Evolutionary conservation across 1,284 basidiomycete species (phyloP).

Genomic region (Fistulinella cinereoalba): DNA sequence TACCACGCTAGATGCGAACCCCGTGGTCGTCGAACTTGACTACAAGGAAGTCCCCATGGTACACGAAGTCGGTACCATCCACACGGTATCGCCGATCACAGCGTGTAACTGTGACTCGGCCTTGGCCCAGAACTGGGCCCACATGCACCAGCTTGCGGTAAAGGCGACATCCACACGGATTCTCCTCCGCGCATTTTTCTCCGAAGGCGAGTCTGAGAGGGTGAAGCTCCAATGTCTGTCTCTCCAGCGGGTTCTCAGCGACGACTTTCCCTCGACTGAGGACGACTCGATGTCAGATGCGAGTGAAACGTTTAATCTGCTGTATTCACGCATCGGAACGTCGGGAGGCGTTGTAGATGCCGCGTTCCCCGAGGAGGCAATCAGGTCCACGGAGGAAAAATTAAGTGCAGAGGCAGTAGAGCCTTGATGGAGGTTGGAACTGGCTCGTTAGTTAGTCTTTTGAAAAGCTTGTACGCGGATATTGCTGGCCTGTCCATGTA

Average conservation of each 20-base stretch:
- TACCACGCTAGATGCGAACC: slow-evolving; percentile 1
- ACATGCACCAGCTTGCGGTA: slow-evolving; percentile 30
- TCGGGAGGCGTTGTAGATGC: slow-evolving; percentile 21
- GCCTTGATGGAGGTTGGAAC: no score
- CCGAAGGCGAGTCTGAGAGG: slow-evolving; percentile 24
- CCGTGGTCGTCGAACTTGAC: slow-evolving; percentile 28
- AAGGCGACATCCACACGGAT: slow-evolving; percentile 20
- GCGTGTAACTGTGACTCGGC: slow-evolving; percentile 24
- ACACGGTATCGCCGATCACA: slow-evolving; percentile 7
- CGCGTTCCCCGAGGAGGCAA: slow-evolving; percentile 22
- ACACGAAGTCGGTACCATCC: slow-evolving; percentile 18
- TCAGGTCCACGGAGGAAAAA: slow-evolving; percentile 15
- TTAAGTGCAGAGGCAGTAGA: no score
- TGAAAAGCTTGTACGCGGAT: no score
- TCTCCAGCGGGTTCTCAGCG: slow-evolving; percentile 17
- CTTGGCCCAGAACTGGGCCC: slow-evolving; percentile 24
- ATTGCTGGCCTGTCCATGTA: not conserved
- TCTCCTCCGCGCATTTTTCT: slow-evolving; percentile 32
- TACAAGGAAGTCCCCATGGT: slow-evolving; percentile 23
- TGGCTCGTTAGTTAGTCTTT: no score
- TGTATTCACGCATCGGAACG: slow-evolving; percentile 25
- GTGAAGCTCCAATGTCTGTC: slow-evolving; percentile 30
- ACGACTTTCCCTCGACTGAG: slow-evolving; percentile 5
- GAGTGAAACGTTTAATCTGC: slow-evolving; percentile 24
- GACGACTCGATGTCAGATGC: slow-evolving; percentile 18